These are phyloP conservation scores for Fusarium temperatum DNA, from an alignment of 2,329 filamentous ascomycete genomes.

Conservation along the genomic window DNA sequence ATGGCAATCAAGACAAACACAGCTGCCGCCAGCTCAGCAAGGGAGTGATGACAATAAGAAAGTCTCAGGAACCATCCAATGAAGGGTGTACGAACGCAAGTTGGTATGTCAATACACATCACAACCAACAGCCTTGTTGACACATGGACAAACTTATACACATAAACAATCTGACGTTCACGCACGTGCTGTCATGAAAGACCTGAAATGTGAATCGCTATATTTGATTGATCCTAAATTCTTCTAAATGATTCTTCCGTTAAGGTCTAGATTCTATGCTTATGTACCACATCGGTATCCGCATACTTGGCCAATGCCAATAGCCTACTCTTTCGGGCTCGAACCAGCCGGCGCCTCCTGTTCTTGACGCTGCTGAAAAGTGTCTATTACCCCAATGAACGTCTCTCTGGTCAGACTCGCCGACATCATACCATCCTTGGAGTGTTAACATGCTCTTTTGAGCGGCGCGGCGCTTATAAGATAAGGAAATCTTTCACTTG, in stretches of 20 bases:
- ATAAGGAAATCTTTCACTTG: neutral
- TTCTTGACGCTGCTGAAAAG: neutral
- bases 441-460: conserved; percentile 1
- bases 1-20: neutral
- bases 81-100: fast-evolving
- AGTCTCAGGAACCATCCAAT: neutral
- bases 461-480: conserved; percentile 21
- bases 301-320: neutral
- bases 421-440: neutral
- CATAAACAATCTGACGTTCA: neutral
- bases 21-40: neutral
- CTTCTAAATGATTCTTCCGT: neutral
- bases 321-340: neutral
- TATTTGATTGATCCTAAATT: neutral
- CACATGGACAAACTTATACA: no score
- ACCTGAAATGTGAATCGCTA: neutral
- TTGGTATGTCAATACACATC: neutral
- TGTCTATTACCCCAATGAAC: neutral
- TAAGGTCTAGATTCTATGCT: neutral
- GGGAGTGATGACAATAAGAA: no score
- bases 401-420: neutral
- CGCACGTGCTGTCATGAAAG: neutral
- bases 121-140: neutral
- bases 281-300: neutral
- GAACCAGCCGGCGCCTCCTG: neutral